Evolutionary conservation across 2,329 filamentous ascomycete species (phyloP).

Genomic region (Paecilomyces formosus): DNA sequence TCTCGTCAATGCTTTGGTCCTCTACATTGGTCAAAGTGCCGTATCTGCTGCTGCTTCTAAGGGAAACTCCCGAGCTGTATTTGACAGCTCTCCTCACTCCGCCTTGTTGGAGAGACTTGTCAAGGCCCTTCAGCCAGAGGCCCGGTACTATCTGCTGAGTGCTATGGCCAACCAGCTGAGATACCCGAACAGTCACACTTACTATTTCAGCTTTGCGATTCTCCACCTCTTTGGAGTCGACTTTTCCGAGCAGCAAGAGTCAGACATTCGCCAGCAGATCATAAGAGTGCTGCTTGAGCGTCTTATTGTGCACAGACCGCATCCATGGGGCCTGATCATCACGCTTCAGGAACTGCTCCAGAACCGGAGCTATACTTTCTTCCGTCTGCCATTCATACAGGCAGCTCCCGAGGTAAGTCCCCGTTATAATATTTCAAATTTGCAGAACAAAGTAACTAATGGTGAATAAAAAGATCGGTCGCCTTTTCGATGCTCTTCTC

Average conservation of each 20-base stretch:
- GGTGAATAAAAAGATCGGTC: conserved; percentile 29
- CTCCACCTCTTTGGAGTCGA: conserved; percentile 79
- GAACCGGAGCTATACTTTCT: conserved; percentile 86
- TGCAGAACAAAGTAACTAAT: neutral
- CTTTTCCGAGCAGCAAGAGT: conserved; percentile 60
- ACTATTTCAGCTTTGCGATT: conserved; percentile 83
- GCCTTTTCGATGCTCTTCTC: conserved; percentile 38
- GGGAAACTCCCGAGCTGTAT: conserved; percentile 50
- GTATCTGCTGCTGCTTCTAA: conserved; percentile 53
- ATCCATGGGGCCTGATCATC: conserved; percentile 90
- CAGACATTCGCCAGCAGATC: conserved; percentile 81
- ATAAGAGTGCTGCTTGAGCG: conserved; percentile 83
- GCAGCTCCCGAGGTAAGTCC: conserved; percentile 68
- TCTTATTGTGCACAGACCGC: conserved; percentile 78
- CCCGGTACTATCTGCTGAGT: conserved; percentile 74
- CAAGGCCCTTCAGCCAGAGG: conserved; percentile 66
- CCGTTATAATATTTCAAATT: conserved; percentile 2
- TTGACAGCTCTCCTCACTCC: conserved; percentile 61
- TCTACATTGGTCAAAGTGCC: conserved; percentile 71
- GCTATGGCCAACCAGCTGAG: conserved; percentile 88
- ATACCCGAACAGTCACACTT: conserved; percentile 80
- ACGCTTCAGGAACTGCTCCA: conserved; percentile 84
- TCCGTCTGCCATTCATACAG: conserved; percentile 88
- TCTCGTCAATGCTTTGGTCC: conserved; percentile 73
- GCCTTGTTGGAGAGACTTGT: conserved; percentile 68